Evolutionary conservation across 106 monocot genomes (phyloP).

Genomic region (Dendrobium nobile): DNA sequence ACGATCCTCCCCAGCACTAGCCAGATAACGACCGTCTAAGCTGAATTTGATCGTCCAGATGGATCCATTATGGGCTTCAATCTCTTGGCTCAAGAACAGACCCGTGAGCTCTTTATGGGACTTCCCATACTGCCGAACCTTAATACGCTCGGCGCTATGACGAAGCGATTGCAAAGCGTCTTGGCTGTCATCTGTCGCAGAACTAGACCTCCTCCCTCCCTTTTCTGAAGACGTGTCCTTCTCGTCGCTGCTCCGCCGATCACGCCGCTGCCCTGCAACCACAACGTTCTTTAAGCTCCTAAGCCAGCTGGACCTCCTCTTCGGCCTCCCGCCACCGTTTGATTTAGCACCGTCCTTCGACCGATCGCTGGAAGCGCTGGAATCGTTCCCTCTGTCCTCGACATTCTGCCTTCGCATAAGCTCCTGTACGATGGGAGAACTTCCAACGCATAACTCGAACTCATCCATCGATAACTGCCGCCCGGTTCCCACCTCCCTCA

Average conservation of each 20-base stretch:
- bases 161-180: slow-evolving; percentile 15
- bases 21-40: slow-evolving; percentile 46
- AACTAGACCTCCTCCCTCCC: slow-evolving; percentile 52
- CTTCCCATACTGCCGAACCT: slow-evolving; percentile 57
- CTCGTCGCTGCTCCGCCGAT: slow-evolving; percentile 45
- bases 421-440: slow-evolving; percentile 67
- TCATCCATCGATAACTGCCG: slow-evolving; percentile 67
- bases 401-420: slow-evolving; percentile 53
- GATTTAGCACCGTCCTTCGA: slow-evolving; percentile 1
- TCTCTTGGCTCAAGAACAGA: slow-evolving; percentile 57
- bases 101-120: slow-evolving; percentile 55
- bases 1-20: slow-evolving; percentile 63
- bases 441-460: slow-evolving; percentile 53
- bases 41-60: slow-evolving; percentile 73
- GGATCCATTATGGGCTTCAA: slow-evolving; percentile 57
- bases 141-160: slow-evolving; percentile 31
- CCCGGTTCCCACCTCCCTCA: slow-evolving; percentile 52
- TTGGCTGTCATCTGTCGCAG: slow-evolving; percentile 57
- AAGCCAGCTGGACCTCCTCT: slow-evolving; percentile 46
- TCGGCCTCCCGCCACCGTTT: slow-evolving; percentile 16
- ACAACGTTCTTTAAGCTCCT: slow-evolving; percentile 43
- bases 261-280: slow-evolving; percentile 11
- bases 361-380: background rate
- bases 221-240: slow-evolving; percentile 44
- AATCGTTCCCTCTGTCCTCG: slow-evolving; percentile 3